These are phyloP conservation scores for Sporothrix sp. DNA, from an alignment of 2,329 filamentous ascomycete species.

Conservation along the genomic window DNA sequence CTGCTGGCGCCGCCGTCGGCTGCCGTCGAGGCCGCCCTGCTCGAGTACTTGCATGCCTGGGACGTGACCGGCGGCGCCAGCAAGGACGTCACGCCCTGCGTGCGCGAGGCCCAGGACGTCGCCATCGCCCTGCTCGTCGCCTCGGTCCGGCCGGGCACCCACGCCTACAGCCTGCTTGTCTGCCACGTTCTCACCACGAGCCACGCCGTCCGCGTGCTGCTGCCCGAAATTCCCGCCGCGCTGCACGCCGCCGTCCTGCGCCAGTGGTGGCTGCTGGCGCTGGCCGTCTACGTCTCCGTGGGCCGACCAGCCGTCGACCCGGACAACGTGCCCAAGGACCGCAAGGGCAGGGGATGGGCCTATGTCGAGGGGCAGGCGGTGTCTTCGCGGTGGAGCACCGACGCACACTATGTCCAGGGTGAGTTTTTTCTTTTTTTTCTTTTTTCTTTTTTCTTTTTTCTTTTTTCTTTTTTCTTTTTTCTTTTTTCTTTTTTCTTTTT, in stretches of 20 bases:
- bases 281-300: conserved; percentile 69
- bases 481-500: no score
- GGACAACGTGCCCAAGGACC: conserved; percentile 52
- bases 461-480: not conserved
- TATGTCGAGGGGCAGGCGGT: conserved; percentile 65
- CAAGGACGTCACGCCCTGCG: conserved; percentile 57
- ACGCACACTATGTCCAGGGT: conserved; percentile 83
- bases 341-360: conserved; percentile 63
- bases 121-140: conserved; percentile 53
- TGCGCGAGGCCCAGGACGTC: conserved; percentile 58
- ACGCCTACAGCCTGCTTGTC: conserved; percentile 69
- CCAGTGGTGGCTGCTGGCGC: conserved; percentile 81
- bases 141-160: conserved; percentile 45
- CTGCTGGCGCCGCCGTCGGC: conserved; percentile 45
- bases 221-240: conserved; percentile 64
- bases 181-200: conserved; percentile 75
- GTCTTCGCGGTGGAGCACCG: conserved; percentile 54
- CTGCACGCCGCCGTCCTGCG: conserved; percentile 66
- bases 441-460: not conserved
- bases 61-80: conserved; percentile 37
- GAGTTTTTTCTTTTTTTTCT: conserved; percentile 19
- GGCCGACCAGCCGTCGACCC: conserved; percentile 61
- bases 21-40: conserved; percentile 47
- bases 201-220: conserved; percentile 76
- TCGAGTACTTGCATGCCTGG: conserved; percentile 93